phyloP scores from a whole-genome alignment of 345 rosid species.

The Chamaenerion angustifolium region DNA sequence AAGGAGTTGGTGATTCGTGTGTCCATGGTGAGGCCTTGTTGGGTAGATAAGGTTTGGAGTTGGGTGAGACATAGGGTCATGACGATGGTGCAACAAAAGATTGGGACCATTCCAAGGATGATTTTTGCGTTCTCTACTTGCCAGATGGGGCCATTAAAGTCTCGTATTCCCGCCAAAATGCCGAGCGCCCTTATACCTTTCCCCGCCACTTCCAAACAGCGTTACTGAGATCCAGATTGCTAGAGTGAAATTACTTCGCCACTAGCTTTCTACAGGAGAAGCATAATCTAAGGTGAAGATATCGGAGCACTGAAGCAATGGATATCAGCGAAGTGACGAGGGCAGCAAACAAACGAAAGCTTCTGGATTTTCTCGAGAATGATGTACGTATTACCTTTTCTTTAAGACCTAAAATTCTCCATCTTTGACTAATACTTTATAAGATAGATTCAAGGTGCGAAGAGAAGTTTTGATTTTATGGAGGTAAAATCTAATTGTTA shows the following conservation, averaged over 20 bases:
- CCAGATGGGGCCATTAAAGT: too few relatives aligned
- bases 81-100: constrained; percentile 43
- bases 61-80: constrained; percentile 43
- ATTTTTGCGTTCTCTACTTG: constrained; percentile 46
- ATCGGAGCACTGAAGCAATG: constrained; percentile 18
- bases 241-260: too few relatives aligned
- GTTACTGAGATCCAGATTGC: too few relatives aligned
- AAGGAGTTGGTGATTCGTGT: constrained; percentile 23
- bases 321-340: constrained; percentile 48
- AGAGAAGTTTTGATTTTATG: too few relatives aligned
- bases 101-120: constrained; percentile 29
- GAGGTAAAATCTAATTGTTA: background rate
- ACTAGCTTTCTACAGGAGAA: background rate
- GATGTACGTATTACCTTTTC: constrained; percentile 22
- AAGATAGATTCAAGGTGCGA: too few relatives aligned
- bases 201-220: too few relatives aligned
- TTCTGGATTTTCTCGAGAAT: constrained; percentile 63
- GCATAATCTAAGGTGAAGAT: background rate
- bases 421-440: background rate
- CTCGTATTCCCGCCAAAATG: too few relatives aligned
- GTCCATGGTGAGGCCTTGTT: constrained; percentile 43
- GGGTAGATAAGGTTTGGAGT: constrained; percentile 43
- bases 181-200: too few relatives aligned
- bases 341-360: constrained; percentile 70
- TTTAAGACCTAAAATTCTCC: background rate